phyloP scores from a whole-genome alignment of 257 asterid genomes.

The Linderniella brevidens region DNA sequence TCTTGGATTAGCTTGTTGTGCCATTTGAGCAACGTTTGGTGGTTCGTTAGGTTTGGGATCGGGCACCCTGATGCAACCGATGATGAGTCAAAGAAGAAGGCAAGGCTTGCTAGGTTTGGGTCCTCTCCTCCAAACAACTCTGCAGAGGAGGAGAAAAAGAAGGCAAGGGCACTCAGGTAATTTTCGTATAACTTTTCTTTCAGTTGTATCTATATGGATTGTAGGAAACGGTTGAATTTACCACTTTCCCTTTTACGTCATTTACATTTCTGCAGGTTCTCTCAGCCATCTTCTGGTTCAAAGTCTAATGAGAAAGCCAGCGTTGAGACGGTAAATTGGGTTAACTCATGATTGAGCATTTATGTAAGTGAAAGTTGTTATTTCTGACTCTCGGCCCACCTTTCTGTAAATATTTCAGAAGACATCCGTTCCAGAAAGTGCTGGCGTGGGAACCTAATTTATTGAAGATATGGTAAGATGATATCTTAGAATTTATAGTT shows the following conservation, averaged over 20 bases:
- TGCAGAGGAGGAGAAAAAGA: conserved; percentile 79
- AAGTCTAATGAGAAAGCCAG: conserved; percentile 2
- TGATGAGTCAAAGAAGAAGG: conserved; percentile 75
- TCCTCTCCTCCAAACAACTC: conserved; percentile 29
- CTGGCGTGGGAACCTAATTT: too few species aligned
- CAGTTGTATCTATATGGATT: neutral
- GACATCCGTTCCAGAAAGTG: too few species aligned
- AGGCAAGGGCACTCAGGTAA: conserved; percentile 89
- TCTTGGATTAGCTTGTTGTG: conserved; percentile 3
- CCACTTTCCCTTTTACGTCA: conserved; percentile 3
- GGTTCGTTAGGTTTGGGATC: conserved; percentile 50
- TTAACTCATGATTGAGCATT: neutral
- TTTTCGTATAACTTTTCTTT: conserved; percentile 7
- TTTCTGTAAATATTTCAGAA: neutral
- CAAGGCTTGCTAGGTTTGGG: conserved; percentile 79
- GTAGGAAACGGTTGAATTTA: neutral
- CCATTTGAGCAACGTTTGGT: conserved; percentile 2
- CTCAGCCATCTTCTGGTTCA: conserved; percentile 1
- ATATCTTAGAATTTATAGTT: too few species aligned
- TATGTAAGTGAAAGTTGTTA: neutral
- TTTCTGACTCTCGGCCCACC: neutral
- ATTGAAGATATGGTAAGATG: too few species aligned
- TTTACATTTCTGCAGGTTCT: conserved; percentile 6
- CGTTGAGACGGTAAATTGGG: neutral
- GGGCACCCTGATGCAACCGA: conserved; percentile 34